Evolutionary conservation across 345 rosid species (phyloP).

Genomic region (Noccaea caerulescens): DNA sequence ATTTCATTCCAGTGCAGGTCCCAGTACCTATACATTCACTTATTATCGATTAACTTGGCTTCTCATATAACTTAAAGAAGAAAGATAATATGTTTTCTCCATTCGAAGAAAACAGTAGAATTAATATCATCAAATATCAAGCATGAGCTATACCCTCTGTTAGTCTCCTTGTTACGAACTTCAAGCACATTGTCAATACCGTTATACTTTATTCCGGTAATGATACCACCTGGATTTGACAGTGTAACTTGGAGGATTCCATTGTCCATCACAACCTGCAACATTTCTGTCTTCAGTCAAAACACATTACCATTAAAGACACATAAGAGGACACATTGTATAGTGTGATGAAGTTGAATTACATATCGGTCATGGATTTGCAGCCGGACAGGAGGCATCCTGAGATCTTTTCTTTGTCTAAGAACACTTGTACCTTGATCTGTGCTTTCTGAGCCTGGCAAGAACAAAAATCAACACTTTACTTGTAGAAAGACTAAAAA

Average conservation of each 20-base stretch:
- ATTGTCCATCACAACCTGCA: constrained; percentile 73
- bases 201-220: constrained; percentile 61
- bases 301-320: constrained; percentile 10
- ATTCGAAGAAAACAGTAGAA: background rate
- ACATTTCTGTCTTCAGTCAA: constrained; percentile 19
- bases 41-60: constrained; percentile 15
- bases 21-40: constrained; percentile 67
- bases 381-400: constrained; percentile 55
- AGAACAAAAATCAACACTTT: constrained; percentile 2
- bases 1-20: constrained; percentile 76
- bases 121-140: background rate
- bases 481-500: constrained; percentile 13
- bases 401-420: constrained; percentile 32
- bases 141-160: constrained; percentile 63
- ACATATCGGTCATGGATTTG: constrained; percentile 64
- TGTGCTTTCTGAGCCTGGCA: constrained; percentile 36
- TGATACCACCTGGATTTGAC: constrained; percentile 73
- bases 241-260: constrained; percentile 70
- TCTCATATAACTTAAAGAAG: background rate
- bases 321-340: constrained; percentile 7
- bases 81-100: background rate
- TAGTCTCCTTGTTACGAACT: constrained; percentile 70
- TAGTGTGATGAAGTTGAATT: constrained; percentile 20
- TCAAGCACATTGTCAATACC: constrained; percentile 80
- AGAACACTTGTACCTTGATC: constrained; percentile 43